Evolutionary conservation across 768 basidiomycete species (phyloP), one percentile per base, ranked within the genome.

Genomic region (Boletus sp.): DNA sequence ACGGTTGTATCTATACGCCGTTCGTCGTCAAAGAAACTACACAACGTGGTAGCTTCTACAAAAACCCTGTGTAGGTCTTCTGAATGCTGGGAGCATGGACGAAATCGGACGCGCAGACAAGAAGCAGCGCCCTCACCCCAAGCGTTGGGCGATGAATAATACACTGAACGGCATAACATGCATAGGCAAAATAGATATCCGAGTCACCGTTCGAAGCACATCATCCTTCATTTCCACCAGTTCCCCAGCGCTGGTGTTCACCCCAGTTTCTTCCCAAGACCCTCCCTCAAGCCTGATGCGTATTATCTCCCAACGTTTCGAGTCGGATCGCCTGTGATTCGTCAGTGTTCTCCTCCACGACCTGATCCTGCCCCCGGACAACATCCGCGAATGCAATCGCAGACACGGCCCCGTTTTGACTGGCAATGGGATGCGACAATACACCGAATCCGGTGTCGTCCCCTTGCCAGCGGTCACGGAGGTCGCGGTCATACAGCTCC

Each of bases 401-500:
- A n/a, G 56, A 50, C 21, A 14, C 2, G 2, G 9, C 6, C 4
- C 1, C 15, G 4, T 19, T 13, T 21, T 25, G 6, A 5, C 13
- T 8, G 4, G 13, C 13, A 23, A 7, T 4, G 17, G 25, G 21
- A 15, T 33, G 43, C 5, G 39, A 50, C 14, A 14, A 14, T 1
- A 38, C 15, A 3, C 57, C 53, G 37, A 59, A 59, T 25, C 44
- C 57, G 9, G 43, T 29, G 30, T 55, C 59, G 2, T 50, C 17
- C 21, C 45, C 46, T 4, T 54, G 21, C 2, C 9, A 9, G 7
- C 34, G 7, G 7, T 29, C 15, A 19, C 11, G 10, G 5, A 42
- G 1, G 13, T 35, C 50, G 0, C 8, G 33, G 2, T 49, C 42
- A 7, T 42, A 47, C 29, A 52, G 15, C 33, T 51, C 51, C 15